Evolutionary conservation across 768 basidiomycete genomes (phyloP).

Genomic region (Crucibulum laeve): DNA sequence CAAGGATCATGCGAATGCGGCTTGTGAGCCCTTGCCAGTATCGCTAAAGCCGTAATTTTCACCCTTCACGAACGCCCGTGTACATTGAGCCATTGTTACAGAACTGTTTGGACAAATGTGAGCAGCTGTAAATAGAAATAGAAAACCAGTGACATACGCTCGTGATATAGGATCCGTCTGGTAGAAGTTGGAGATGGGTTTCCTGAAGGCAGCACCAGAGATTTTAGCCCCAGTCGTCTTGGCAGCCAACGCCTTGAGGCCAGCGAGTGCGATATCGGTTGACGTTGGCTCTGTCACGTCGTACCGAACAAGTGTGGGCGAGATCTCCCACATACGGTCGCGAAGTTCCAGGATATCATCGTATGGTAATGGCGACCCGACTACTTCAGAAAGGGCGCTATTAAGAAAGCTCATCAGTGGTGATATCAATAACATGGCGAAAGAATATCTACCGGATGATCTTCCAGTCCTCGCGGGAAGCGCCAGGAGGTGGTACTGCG

Average conservation of each 20-base stretch:
- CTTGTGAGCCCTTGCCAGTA: conserved; percentile 39
- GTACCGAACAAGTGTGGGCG: conserved; percentile 84
- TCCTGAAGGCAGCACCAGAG: conserved; percentile 59
- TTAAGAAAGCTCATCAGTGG: background rate
- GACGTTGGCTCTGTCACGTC: conserved; percentile 79
- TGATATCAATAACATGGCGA: background rate
- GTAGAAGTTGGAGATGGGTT: conserved; percentile 91
- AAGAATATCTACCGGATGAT: conserved; percentile 66
- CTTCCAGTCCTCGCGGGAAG: conserved; percentile 96
- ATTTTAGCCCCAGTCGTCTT: conserved; percentile 51
- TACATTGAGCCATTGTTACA: conserved; percentile 96
- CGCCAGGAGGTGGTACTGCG: conserved; percentile 93
- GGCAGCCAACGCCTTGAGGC: conserved; percentile 55
- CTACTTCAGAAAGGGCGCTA: conserved; percentile 85
- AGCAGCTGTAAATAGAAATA: background rate
- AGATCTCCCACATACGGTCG: conserved; percentile 96
- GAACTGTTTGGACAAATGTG: conserved; percentile 41
- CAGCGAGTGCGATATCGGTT: conserved; percentile 62
- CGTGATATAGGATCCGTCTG: conserved; percentile 93
- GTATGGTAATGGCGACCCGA: conserved; percentile 82
- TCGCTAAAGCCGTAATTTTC: conserved; percentile 58
- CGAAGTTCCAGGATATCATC: conserved; percentile 81
- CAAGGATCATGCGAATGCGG: conserved; percentile 35
- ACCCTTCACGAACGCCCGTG: conserved; percentile 77
- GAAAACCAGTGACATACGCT: conserved; percentile 55